Base-by-base conservation (phyloP, 1,284 basidiomycete species). In the Acaromyces ingoldii region DNA sequence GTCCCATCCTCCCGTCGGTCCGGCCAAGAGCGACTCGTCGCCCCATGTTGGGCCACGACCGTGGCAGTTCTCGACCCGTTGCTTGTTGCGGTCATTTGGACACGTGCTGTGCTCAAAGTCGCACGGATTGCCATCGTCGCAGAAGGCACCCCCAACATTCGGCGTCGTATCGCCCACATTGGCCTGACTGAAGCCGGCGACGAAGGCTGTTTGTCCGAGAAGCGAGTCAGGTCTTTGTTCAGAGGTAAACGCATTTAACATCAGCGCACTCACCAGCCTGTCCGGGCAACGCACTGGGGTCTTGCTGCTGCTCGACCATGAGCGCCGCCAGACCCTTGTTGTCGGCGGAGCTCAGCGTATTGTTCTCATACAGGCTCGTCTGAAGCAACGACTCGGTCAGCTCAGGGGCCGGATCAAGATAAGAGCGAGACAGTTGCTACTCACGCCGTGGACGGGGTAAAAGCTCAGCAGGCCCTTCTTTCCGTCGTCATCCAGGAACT, bases 401-500 rank as follows among this genome's bases (percentile, higher is more conserved):
- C 29, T n/a, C n/a, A n/a, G n/a, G n/a, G n/a, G n/a, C n/a, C n/a
- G 6, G 29, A 30, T 30, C 7, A 6, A 30, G 7, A 30, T 13
- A 30, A 30, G 29, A 13, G 7, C 6, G 29, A 87, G 13, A 88
- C 61, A 68, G 85, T 86, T 13, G 86, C 29, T 13, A 30, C 29
- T 30, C 29, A 30, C 88, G 4, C 87, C 86, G 76, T 89, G 88
- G 0, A 89, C 87, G 0, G 86, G 79, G 70, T 85, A 89, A 78
- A 88, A 88, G 67, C 82, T 61, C 3, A 70, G 57, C 29, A 70
- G 57, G 5, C 63, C 67, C n/a, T 58, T 55, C 28, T 49, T 46
- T 10, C 25, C 9, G 22, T 15, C 5, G 24, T 51, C 19, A 5
- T 70, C 65, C 38, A 63, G 58, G 28, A 70, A 70, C 37, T 58